phyloP scores from a whole-genome alignment of 768 basidiomycete species.

The Pholiota conissans region DNA sequence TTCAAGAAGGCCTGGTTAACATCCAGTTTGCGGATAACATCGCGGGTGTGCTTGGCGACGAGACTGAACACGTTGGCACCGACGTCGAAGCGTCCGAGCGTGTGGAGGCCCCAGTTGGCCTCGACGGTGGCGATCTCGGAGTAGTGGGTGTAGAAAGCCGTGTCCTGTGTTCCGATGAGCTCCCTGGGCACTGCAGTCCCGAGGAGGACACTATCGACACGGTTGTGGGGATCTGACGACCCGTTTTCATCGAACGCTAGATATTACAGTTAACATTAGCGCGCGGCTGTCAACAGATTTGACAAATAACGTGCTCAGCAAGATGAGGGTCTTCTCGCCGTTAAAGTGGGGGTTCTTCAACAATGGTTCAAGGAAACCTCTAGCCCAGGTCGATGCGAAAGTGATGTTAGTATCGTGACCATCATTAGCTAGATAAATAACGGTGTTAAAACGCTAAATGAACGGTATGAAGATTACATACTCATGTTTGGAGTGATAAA shows the following conservation, averaged over 20 bases:
- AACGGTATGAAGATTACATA: conserved; percentile 7
- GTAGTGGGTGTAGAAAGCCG: conserved; percentile 62
- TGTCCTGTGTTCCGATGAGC: conserved; percentile 45
- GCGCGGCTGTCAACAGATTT: too few species aligned
- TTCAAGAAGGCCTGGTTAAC: conserved; percentile 18
- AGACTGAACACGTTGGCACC: conserved; percentile 57
- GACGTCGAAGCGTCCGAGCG: conserved; percentile 58
- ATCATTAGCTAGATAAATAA: conserved; percentile 41
- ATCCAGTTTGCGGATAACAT: conserved; percentile 28
- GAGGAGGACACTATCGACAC: conserved; percentile 42
- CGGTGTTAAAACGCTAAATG: neutral
- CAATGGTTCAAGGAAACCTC: conserved; percentile 51
- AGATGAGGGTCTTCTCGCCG: conserved; percentile 50
- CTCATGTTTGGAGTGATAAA: conserved; percentile 64
- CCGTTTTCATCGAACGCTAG: conserved; percentile 60
- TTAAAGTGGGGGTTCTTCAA: conserved; percentile 55
- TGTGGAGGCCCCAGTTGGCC: conserved; percentile 62
- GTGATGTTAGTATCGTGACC: conserved; percentile 59
- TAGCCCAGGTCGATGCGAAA: conserved; percentile 45
- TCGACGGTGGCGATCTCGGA: conserved; percentile 54
- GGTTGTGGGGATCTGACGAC: conserved; percentile 42
- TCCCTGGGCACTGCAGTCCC: conserved; percentile 42
- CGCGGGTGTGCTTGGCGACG: conserved; percentile 47
- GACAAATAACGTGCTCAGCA: conserved; percentile 36
- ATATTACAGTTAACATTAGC: too few species aligned